Evolutionary conservation across 352 stramenopile genomes (phyloP).

Genomic region (Pythium phragmiticola): DNA sequence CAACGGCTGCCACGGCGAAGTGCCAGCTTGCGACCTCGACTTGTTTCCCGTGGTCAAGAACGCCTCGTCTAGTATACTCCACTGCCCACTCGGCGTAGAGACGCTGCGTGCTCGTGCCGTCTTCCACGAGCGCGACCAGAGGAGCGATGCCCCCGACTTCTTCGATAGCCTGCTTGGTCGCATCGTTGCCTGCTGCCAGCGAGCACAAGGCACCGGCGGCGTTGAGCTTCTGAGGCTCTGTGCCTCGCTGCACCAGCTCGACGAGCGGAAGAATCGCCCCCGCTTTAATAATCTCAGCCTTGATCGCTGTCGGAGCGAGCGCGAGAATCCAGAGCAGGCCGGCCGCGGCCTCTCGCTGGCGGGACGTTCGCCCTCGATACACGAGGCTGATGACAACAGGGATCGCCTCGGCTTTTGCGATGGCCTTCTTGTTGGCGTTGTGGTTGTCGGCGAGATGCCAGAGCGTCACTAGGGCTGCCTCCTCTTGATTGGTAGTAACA

Average conservation of each 20-base stretch:
- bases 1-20: not conserved
- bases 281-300: not conserved
- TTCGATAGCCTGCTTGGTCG: not conserved
- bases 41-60: not conserved
- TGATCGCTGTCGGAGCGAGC: not conserved
- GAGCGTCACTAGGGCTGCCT: not conserved
- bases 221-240: not conserved
- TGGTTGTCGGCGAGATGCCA: conserved; percentile 1
- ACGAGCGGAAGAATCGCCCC: conserved; percentile 1
- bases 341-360: not conserved
- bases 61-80: not conserved
- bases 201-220: not conserved
- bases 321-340: not conserved
- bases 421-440: not conserved
- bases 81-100: not conserved
- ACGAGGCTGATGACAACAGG: not conserved
- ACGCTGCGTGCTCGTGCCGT: not conserved
- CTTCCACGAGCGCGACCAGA: not conserved
- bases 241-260: not conserved
- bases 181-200: not conserved
- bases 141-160: not conserved
- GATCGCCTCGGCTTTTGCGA: not conserved
- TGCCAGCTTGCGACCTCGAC: not conserved
- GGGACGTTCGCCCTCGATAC: not conserved
- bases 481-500: not conserved